phyloP scores from a whole-genome alignment of 1,284 basidiomycete species.

The Ustilago curta region DNA sequence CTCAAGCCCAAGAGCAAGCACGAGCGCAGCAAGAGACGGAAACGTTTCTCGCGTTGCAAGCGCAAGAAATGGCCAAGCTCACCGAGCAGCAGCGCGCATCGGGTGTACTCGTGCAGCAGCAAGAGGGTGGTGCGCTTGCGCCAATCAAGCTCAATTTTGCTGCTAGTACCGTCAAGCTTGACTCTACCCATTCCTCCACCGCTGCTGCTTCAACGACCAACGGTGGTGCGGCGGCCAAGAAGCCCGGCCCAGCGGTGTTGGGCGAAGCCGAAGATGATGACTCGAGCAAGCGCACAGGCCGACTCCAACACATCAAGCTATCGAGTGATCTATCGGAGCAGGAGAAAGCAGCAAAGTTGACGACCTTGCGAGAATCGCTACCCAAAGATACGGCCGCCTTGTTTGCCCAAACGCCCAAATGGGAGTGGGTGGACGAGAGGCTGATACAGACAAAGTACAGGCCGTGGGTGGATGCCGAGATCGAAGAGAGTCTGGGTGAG shows the following conservation, averaged over 20 bases:
- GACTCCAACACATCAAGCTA: constrained; percentile 55
- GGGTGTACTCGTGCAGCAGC: constrained; percentile 56
- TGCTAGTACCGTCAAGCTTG: background rate
- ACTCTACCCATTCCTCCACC: constrained; percentile 7
- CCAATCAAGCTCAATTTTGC: constrained; percentile 63
- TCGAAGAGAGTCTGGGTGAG: constrained; percentile 63
- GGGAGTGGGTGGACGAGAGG: constrained; percentile 55
- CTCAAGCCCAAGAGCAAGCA: constrained; percentile 44
- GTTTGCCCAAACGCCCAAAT: constrained; percentile 43
- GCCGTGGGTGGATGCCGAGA: constrained; percentile 51
- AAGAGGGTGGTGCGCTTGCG: constrained; percentile 37
- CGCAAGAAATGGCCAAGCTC: constrained; percentile 59
- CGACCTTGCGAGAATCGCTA: constrained; percentile 19
- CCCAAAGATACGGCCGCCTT: constrained; percentile 26
- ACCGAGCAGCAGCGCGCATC: constrained; percentile 57
- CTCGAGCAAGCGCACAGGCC: constrained; percentile 30
- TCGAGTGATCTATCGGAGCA: constrained; percentile 38
- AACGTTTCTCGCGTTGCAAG: constrained; percentile 62
- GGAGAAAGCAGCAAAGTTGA: constrained; percentile 19
- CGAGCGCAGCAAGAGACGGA: constrained; percentile 56
- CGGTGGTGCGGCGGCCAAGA: background rate
- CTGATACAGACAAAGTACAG: constrained; percentile 45
- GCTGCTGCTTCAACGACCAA: constrained; percentile 6
- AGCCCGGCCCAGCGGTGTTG: constrained; percentile 23
- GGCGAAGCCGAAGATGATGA: constrained; percentile 61